These are phyloP conservation scores for Phytophthora vignae DNA, from an alignment of 352 stramenopile species.

Conservation along the genomic window DNA sequence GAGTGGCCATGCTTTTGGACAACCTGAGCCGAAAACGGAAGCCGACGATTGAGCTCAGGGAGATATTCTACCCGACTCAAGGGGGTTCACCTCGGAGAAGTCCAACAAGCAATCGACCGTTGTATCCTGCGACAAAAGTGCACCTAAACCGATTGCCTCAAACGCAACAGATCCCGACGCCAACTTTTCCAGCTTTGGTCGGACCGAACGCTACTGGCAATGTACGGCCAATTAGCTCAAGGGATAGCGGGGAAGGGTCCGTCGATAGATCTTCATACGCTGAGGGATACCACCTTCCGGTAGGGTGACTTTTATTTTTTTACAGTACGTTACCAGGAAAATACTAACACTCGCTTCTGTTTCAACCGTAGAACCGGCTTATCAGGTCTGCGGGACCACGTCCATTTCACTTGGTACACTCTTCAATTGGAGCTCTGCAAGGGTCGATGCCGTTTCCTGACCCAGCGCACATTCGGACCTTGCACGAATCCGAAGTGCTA, in stretches of 20 bases:
- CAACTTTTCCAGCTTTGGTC: slow-evolving; percentile 34
- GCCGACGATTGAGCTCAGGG: slow-evolving; percentile 6
- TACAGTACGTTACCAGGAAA: background rate
- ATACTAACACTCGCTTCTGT: background rate
- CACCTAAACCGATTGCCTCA: slow-evolving; percentile 60
- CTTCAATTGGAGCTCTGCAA: slow-evolving; percentile 26
- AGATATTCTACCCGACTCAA: slow-evolving; percentile 21
- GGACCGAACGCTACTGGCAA: slow-evolving; percentile 4
- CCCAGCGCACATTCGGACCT: slow-evolving; percentile 2
- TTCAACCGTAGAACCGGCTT: slow-evolving; percentile 45
- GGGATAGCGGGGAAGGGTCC: background rate
- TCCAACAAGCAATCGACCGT: slow-evolving; percentile 35
- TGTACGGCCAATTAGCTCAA: slow-evolving; percentile 4
- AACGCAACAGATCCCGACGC: slow-evolving; percentile 68
- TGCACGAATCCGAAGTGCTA: slow-evolving; percentile 9
- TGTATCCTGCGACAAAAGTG: slow-evolving; percentile 59
- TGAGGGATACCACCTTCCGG: slow-evolving; percentile 57
- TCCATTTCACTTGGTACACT: slow-evolving; percentile 55
- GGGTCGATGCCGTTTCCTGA: slow-evolving; percentile 27
- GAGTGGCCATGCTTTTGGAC: slow-evolving; percentile 57
- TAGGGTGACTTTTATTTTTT: slow-evolving; percentile 22
- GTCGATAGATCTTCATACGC: slow-evolving; percentile 14
- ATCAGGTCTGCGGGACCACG: slow-evolving; percentile 50
- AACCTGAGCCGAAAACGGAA: slow-evolving; percentile 54
- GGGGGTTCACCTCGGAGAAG: slow-evolving; percentile 33